Percentiles rank a stretch among this genome's conserved stretches.
These are phyloP conservation scores for Kingdonia uniflora DNA, from an alignment of 164 flowering plant genomes.

Conservation along the genomic window DNA sequence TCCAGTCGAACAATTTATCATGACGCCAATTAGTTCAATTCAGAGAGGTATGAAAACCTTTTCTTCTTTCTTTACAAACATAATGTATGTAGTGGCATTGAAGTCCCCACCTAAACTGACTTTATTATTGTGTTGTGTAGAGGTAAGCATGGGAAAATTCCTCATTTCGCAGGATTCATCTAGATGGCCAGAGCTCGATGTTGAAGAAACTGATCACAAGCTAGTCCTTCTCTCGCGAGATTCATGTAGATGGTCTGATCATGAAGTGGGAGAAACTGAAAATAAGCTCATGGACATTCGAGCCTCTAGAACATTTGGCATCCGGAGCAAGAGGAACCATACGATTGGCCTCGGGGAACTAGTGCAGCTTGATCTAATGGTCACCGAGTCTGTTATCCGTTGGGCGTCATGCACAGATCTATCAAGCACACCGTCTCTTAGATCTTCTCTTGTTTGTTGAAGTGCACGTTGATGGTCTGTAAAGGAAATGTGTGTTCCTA, in stretches of 20 bases:
- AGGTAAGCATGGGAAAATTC: conserved; percentile 24
- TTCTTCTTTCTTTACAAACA: background rate
- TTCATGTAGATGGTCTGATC: conserved; percentile 5
- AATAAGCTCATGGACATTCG: conserved; percentile 21
- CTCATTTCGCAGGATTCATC: conserved; percentile 21
- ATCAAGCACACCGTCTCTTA: conserved; percentile 53
- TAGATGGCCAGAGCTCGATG: conserved; percentile 10
- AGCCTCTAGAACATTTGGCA: conserved; percentile 28
- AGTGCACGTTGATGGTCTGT: background rate
- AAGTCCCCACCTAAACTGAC: background rate
- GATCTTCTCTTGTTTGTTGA: conserved; percentile 74
- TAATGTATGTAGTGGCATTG: background rate
- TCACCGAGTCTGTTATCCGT: conserved; percentile 71
- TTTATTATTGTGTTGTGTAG: conserved; percentile 20
- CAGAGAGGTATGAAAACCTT: conserved; percentile 33
- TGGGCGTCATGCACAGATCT: conserved; percentile 91
- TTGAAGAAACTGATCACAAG: conserved; percentile 14
- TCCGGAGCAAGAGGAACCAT: conserved; percentile 57
- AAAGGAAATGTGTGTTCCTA: background rate
- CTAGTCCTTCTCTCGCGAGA: conserved; percentile 18
- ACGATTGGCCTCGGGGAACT: conserved; percentile 81
- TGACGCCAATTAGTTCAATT: conserved; percentile 14
- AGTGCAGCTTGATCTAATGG: conserved; percentile 60
- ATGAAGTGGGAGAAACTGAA: conserved; percentile 5
- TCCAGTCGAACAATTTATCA: conserved; percentile 19